A percentile compares a stretch with the other conserved stretches of the same genome.
Conservation (phyloP, 306 rosid genomes). For the Trifolium subterraneum region DNA sequence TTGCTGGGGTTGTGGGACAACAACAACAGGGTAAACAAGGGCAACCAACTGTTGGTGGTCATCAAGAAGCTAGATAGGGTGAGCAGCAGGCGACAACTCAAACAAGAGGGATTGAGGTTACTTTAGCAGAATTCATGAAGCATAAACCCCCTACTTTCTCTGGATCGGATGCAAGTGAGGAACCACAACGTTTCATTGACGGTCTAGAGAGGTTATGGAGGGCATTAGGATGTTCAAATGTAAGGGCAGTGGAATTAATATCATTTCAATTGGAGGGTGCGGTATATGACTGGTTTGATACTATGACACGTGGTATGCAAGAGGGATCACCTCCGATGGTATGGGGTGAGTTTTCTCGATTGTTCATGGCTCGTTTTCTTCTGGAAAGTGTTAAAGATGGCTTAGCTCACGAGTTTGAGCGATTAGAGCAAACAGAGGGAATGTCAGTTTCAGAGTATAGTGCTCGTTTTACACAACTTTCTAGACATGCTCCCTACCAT, state of each 20-base stretch:
- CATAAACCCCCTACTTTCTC: background rate
- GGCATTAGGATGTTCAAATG: background rate
- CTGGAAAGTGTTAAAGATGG: no score
- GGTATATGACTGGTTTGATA: background rate
- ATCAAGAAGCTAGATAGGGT: background rate
- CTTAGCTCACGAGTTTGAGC: no score
- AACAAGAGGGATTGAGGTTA: background rate
- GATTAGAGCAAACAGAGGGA: no score
- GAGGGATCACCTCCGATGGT: no score
- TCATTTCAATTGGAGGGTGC: background rate
- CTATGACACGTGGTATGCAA: background rate
- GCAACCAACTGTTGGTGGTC: background rate
- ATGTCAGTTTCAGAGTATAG: no score
- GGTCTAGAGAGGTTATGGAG: background rate
- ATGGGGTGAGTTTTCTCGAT: no score
- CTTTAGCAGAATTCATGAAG: background rate
- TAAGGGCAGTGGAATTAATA: background rate
- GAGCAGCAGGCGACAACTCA: background rate
- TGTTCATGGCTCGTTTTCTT: no score
- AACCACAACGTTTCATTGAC: background rate
- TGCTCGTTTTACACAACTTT: no score
- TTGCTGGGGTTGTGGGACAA: no score
- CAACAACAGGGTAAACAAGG: no score
- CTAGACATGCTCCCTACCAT: no score
- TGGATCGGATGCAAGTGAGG: background rate